Base-by-base conservation (phyloP, 2,329 filamentous ascomycete species). In the Aaosphaeria pasadenensis region DNA sequence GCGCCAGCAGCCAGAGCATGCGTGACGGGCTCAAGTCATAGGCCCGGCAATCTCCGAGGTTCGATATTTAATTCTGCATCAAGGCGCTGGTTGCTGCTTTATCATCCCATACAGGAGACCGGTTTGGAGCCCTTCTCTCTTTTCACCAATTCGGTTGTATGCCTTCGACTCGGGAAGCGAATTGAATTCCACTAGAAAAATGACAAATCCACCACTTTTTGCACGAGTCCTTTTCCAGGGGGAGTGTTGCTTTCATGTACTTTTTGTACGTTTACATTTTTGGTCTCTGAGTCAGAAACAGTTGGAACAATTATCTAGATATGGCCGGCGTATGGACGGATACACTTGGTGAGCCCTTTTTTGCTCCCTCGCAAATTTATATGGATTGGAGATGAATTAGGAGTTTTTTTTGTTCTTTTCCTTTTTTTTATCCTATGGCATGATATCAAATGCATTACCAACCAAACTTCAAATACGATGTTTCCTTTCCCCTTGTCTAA, bases 1-100 rank as follows among this genome's bases (percentile, higher is more conserved):
- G 91, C 71, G 90, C 92, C 28, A 96, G 91, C 77, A 87, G 88
- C 55, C 86, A 91, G 74, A 96, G 91, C 76, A 90, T 86, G 80
- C 83, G 89, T 63, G 92, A 97, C 71, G 87, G 87, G 11, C 77
- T 90, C 51, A 91, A 92, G 57, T 57, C 58, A 31, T 70, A 64
- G 47, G 17, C 7, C 9, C 17, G 7, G 24, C 3, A 40, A 7
- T n/a, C 24, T 31, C 5, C 3, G 17, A 6, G 32, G n/a, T 7
- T 4, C 33, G 31, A 39, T 36, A 29, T 43, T 36, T 47, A 30
- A 43, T 49, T n/a, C 44, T 49, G 46, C 49, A 48, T 48, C 46
- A 24, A 43, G 44, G 47, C 42, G 44, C 39, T 28, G 5, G 13
- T 28, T 35, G 38, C 17, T 24, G 31, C 45, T 32, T 39, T 46